Percentiles rank a stretch among this genome's conserved stretches.
phyloP scores from a whole-genome alignment of 148 eudicot genomes.

The Vaccinium darrowii region DNA sequence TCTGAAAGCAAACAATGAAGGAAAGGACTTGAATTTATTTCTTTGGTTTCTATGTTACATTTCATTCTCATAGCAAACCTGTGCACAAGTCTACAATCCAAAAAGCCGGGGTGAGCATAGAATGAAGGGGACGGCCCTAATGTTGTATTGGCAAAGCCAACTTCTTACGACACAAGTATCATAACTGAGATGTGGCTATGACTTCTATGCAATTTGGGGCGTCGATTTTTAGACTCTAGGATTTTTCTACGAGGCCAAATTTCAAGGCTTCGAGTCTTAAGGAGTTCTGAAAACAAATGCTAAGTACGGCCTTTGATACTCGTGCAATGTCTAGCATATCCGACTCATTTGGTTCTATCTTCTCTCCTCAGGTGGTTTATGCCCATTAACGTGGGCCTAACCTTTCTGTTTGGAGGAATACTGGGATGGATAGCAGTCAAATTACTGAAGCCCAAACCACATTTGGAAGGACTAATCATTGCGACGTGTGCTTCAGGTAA shows the following conservation, averaged over 20 bases:
- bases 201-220: too few species aligned
- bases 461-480: slow-evolving; percentile 68
- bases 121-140: slow-evolving; percentile 14
- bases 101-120: background rate
- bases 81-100: too few species aligned
- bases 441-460: slow-evolving; percentile 59
- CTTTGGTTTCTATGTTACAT: too few species aligned
- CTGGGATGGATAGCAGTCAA: slow-evolving; percentile 80
- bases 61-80: too few species aligned
- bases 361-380: slow-evolving; percentile 74
- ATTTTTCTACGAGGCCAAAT: background rate
- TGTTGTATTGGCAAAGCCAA: slow-evolving; percentile 15
- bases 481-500: slow-evolving; percentile 71
- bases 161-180: too few species aligned
- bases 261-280: background rate
- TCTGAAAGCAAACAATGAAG: background rate
- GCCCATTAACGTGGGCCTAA: slow-evolving; percentile 78
- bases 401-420: slow-evolving; percentile 71
- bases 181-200: too few species aligned
- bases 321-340: background rate
- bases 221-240: too few species aligned
- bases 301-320: background rate
- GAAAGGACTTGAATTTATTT: too few species aligned
- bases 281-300: background rate
- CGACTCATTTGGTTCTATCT: background rate